Evolutionary conservation across 208 protist genomes (phyloP), one percentile per base, ranked within the genome.

Genomic region (Leptomonas pyrrhocoris): DNA sequence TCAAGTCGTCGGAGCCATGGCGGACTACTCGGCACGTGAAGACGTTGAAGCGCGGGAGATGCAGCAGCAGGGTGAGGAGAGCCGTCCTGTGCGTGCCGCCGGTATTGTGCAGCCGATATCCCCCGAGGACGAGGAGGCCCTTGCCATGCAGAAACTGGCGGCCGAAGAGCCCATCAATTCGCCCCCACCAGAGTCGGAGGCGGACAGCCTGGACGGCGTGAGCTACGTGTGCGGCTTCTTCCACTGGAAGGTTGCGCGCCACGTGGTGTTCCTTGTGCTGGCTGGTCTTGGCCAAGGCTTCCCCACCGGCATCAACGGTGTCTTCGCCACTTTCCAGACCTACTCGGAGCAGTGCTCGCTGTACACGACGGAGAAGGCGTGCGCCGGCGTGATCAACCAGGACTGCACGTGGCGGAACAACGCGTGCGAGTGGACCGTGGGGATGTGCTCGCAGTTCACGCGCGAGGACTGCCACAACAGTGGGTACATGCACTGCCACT

Each of bases 341-440:
- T 62, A 62, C 57, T 62, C 57, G 57, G 57, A 62, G 57, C 36
- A 62, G 57, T 62, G 57, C 40, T 62, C 57, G 40, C 57, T 62
- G 57, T 62, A 62, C 57, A 62, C 57, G 57, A 62, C 57, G 38
- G 57, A 7, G 57, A 34, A 46, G 57, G 57, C 57, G 57, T 62
- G 57, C 40, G 57, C 57, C 2, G 40, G 40, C 40, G 57, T 62
- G 57, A 18, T 62, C 21, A 62, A 62, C 57, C 57, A 62, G 57
- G 57, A 62, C 40, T 62, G 57, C 57, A 62, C 57, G 57, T 62
- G 57, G 57, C 57, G 57, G 16, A 34, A 62, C 30, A 40, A 40
- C 4, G 25, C 5, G 40, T 62, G 57, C n/a, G 57, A 62, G 40
- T 62, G 57, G 57, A 62, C 57, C 4, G 57, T 62, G 57, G 57